Evolutionary conservation across 306 rosid genomes (phyloP), one percentile per base, ranked within the genome.

Genomic region (Inga laurina): DNA sequence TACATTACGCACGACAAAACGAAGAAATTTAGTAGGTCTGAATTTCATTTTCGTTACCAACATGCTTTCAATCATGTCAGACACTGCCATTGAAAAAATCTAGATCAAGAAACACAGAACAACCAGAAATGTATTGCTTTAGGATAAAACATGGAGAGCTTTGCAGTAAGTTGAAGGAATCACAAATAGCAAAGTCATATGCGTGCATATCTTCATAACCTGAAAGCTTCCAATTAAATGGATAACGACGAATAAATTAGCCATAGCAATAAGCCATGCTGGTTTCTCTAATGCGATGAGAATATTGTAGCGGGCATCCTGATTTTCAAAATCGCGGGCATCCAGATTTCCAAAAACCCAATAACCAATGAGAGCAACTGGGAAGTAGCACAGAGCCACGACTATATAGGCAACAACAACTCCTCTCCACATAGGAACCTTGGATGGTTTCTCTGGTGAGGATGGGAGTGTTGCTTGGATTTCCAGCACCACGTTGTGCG

Each of bases 171-270:
- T 7, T 10, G 14, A 35, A 27, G 56, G 6, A 74, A 59, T 4
- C 0, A 71, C 10, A 7, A 18, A n/a, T 7, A 83, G 16, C 12
- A 56, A 56, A 65, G 24, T 27, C 5, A 37, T 52, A 1, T 56
- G 64, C 8, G 12, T 52, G 22, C 6, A 12, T 1, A 6, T 8
- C 14, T 59, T 59, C 65, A 62, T 76, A 18, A 95, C 98, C 97
- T 95, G 99, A 76, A 92, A 96, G 86, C 99, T 85, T 84, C 99
- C 99, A 77, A 92, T 88, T 11, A 96, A 94, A 81, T 93, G 99
- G 69, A 96, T 32, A 78, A 91, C 97, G 65, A 96, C 98, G 70
- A 93, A 96, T 88, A 92, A 49, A 87, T 96, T 96, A 68, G 97
- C 99, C 82, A 37, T 79, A 30, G 91, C 98, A 61, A 96, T 91